A percentile compares a stretch with the other conserved stretches of the same genome.
Conservation (phyloP, 805 yeast species). For the Blastobotrys robertii region DNA sequence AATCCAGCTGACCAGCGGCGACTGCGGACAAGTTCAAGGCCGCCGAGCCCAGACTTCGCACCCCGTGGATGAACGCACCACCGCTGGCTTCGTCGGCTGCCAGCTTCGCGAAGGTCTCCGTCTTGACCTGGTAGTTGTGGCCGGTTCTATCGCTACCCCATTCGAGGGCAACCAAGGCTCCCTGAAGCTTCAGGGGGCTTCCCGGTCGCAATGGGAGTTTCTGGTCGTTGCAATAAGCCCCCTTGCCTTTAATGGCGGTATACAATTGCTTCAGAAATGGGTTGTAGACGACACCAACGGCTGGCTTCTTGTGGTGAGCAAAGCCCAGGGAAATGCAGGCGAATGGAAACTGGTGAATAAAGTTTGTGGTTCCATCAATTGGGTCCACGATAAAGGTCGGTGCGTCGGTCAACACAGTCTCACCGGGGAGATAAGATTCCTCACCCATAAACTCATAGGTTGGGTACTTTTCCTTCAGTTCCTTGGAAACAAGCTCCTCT, state of each 20-base stretch:
- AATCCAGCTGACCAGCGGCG: conserved; percentile 49
- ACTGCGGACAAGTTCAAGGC: conserved; percentile 52
- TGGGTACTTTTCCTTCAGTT: conserved; percentile 34
- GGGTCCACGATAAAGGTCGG: conserved; percentile 62
- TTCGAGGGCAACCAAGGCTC: conserved; percentile 48
- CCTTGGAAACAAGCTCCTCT: conserved; percentile 33
- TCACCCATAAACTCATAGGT: conserved; percentile 49
- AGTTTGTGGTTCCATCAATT: conserved; percentile 58
- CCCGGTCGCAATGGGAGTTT: conserved; percentile 30
- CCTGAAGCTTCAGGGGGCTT: conserved; percentile 37
- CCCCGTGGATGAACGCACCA: conserved; percentile 53
- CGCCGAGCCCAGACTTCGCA: conserved; percentile 53
- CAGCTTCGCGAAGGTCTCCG: conserved; percentile 38
- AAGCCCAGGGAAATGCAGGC: conserved; percentile 55
- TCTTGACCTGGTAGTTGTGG: conserved; percentile 40
- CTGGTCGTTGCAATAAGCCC: conserved; percentile 42
- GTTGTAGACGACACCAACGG: conserved; percentile 58
- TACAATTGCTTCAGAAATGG: conserved; percentile 46
- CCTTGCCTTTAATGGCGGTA: conserved; percentile 46
- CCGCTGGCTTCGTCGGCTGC: conserved; percentile 33
- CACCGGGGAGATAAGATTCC: conserved; percentile 45
- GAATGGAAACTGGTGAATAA: conserved; percentile 52
- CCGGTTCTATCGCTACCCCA: conserved; percentile 53
- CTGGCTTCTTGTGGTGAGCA: conserved; percentile 38
- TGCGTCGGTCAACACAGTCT: conserved; percentile 35